A percentile compares a stretch with the other conserved stretches of the same genome.
Evolutionary conservation across 805 yeast genomes (phyloP).

Genomic region (Metschnikowia chrysomelidarum): DNA sequence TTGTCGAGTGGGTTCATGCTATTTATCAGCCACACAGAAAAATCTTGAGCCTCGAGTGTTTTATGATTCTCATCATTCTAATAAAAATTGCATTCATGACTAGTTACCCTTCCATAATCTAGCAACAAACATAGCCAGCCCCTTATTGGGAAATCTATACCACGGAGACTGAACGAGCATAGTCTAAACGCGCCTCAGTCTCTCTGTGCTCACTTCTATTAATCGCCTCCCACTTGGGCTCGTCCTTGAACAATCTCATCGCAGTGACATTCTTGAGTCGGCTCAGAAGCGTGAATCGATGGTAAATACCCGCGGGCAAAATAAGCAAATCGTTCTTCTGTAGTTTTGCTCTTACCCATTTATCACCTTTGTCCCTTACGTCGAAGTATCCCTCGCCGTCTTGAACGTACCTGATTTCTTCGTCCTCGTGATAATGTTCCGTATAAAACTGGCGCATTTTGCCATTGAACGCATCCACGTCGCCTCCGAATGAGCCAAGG

Average conservation of each 20-base stretch:
- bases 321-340: constrained; percentile 64
- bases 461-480: constrained; percentile 49
- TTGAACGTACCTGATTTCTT: constrained; percentile 85
- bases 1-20: too few relatives aligned
- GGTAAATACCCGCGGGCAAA: constrained; percentile 92
- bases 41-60: too few relatives aligned
- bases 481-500: constrained; percentile 60
- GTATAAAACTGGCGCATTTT: constrained; percentile 70
- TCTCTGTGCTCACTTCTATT: constrained; percentile 51
- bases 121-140: not conserved
- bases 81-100: too few relatives aligned
- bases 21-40: too few relatives aligned
- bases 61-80: too few relatives aligned
- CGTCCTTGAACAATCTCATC: constrained; percentile 82
- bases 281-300: constrained; percentile 78
- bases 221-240: constrained; percentile 94
- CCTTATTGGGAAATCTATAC: too few relatives aligned
- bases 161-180: constrained; percentile 31
- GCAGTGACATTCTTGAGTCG: constrained; percentile 64
- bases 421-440: constrained; percentile 95
- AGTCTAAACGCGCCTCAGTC: constrained; percentile 36
- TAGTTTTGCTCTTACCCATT: constrained; percentile 78
- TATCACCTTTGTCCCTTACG: constrained; percentile 58
- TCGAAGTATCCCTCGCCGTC: constrained; percentile 95
- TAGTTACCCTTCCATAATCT: constrained; percentile 4